Evolutionary conservation across 2,329 filamentous ascomycete genomes (phyloP).

Genomic region (Aspergillus latus): DNA sequence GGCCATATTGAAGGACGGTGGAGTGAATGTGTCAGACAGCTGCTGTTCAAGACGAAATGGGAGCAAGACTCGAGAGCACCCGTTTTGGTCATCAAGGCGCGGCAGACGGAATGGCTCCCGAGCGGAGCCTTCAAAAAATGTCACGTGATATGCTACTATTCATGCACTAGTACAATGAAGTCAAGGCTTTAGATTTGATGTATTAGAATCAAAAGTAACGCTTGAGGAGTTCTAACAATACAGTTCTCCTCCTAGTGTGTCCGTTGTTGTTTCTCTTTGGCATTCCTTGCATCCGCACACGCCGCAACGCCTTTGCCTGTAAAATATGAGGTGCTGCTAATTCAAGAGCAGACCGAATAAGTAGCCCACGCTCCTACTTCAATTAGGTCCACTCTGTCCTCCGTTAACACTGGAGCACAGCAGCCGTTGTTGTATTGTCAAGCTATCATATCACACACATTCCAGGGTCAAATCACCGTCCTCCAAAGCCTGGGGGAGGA

Average conservation of each 20-base stretch:
- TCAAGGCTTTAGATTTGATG: background rate
- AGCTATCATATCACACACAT: slow-evolving; percentile 23
- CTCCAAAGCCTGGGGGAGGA: slow-evolving; percentile 53
- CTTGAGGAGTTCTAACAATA: slow-evolving; percentile 26
- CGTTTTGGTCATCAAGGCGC: slow-evolving; percentile 14
- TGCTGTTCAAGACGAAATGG: slow-evolving; percentile 9
- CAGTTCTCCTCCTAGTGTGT: slow-evolving; percentile 14
- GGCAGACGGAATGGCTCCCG: slow-evolving; percentile 19
- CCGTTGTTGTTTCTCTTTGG: slow-evolving; percentile 28
- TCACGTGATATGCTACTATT: slow-evolving; percentile 21
- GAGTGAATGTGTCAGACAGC: slow-evolving; percentile 11
- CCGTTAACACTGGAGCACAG: slow-evolving; percentile 16
- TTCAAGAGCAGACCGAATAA: slow-evolving; percentile 19
- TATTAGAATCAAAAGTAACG: slow-evolving; percentile 22
- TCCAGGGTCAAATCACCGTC: slow-evolving; percentile 35
- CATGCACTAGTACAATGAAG: background rate
- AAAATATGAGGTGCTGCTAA: slow-evolving; percentile 31
- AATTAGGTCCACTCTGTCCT: slow-evolving; percentile 9
- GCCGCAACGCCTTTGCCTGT: slow-evolving; percentile 44
- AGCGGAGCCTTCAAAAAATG: slow-evolving; percentile 15
- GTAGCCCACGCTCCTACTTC: slow-evolving; percentile 7
- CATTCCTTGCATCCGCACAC: slow-evolving; percentile 40
- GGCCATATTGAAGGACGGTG: slow-evolving; percentile 59
- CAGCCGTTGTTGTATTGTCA: slow-evolving; percentile 22
- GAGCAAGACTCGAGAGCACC: slow-evolving; percentile 10